Evolutionary conservation across 176 grass and related monocot genomes (phyloP), one percentile per base, ranked within the genome.

Genomic region (Aegilops tauschii): DNA sequence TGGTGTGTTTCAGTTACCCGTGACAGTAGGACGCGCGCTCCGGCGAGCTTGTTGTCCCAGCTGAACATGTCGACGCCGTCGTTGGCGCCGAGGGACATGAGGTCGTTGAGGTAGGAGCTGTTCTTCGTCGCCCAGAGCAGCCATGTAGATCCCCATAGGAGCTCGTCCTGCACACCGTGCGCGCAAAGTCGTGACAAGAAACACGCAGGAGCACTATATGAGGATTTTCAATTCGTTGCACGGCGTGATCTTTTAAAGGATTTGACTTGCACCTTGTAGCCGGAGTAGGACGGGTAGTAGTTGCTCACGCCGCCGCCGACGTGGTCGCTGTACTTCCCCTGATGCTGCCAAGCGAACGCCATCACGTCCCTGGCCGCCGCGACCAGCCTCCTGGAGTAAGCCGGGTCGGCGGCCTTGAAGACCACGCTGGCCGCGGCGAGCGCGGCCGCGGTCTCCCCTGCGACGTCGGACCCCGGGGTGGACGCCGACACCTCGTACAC

Each of bases 31-130:
- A 98, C 84, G 40, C 93, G 88, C 16, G 96, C 88, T 6, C 93
- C 93, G 78, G 93, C 90, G 83, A 93, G 92, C 82, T 98, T 98
- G 81, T 98, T 95, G 78, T 98, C 95, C 95, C 93, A 98, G 86
- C 91, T 98, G 76, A 98, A 98, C 64, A 93, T 92, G 87, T 98
- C 95, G 72, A 82, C 83, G 75, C 74, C 79, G 82, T 95, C 93
- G 50, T 82, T 88, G 78, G 61, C 93, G 39, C 69, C 88, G 29
- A 95, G 78, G 36, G 91, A 92, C 39, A 35, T 37, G 47, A 91
- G 31, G 69, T 88, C 90, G 25, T 58, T 66, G 81, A 93, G 71
- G 78, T 98, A 98, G 9, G 80, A 92, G 27, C 64, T 7, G 78
- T 95, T 84, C 80, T 93, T 95, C 8, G 93, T 95, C 18, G 93